Evolutionary conservation across 164 flowering plant genomes (phyloP), one percentile per base, ranked within the genome.

Genomic region (Vitis riparia): DNA sequence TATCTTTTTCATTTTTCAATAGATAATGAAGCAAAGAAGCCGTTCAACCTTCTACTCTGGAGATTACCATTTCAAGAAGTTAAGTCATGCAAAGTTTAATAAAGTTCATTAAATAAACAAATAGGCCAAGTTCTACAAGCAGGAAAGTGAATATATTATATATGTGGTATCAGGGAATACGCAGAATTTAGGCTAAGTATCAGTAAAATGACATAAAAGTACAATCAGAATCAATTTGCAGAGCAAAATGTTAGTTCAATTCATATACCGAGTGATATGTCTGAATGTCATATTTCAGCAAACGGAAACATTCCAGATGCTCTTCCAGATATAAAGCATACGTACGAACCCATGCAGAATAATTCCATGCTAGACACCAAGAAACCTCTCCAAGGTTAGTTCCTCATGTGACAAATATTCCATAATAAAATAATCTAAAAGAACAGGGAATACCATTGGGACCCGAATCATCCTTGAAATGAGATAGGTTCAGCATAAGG

Each of bases 261-360:
- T 23, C 27, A 1, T 23, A 23, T 82, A 84, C 89, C 71, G 74
- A 57, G 58, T 65, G 77, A 59, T 83, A 86, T 30, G 69, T 78
- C 73, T 79, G 80, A 32, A 86, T 76, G 67, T 88, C 91, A 75
- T 86, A 88, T 55, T 82, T 84, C 71, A 84, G 58, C 16, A 77
- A 58, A n/a, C 79, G 76, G 65, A 76, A 83, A 59, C 89, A 86
- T 74, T 86, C 87, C 65, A 88, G 66, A 12, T 80, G 67, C 78
- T 88, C 91, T 74, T 88, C 89, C 9, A 88, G 69, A 74, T 74
- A 88, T 55, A 86, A 65, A 47, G 91, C 86, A 74, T 86, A 88
- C 8, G 67, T 37, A 47, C 91, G 91, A 64, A 86, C 81, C 91
- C 91, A 88, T 14, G 83, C 73, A 71, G 89, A 88, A 73, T 76